Evolutionary conservation across 306 rosid species (phyloP).

Genomic region (Gastrolobium villosum): DNA sequence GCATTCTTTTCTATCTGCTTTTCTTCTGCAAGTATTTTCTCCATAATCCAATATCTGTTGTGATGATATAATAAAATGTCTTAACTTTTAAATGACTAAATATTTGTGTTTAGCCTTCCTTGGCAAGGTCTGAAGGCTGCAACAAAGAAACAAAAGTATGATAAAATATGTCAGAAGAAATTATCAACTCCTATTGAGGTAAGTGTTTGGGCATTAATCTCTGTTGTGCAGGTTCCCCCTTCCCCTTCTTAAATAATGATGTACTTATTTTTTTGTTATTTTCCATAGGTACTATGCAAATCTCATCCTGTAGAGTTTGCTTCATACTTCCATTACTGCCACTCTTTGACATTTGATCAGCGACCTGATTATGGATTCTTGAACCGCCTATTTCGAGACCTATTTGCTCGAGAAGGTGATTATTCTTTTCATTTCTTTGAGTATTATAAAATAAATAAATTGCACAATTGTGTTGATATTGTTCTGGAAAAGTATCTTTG

Average conservation of each 20-base stretch:
- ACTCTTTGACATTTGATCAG: constrained; percentile 94
- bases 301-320: constrained; percentile 94
- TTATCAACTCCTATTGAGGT: constrained; percentile 98
- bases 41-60: background rate
- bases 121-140: constrained; percentile 99
- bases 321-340: constrained; percentile 95
- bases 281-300: constrained; percentile 81
- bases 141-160: constrained; percentile 97
- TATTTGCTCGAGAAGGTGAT: constrained; percentile 88
- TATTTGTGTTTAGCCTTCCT: constrained; percentile 78
- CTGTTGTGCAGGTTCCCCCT: background rate
- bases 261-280: constrained; percentile 42
- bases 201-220: constrained; percentile 42
- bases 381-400: constrained; percentile 87
- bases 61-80: constrained; percentile 29
- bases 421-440: constrained; percentile 19
- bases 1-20: constrained; percentile 37
- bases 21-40: background rate
- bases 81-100: constrained; percentile 23
- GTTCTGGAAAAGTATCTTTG: background rate
- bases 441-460: background rate
- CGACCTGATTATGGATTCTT: constrained; percentile 98
- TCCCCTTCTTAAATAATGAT: background rate
- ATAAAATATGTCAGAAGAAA: constrained; percentile 95
- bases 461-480: constrained; percentile 8